Conservation (phyloP, 2,329 filamentous ascomycete genomes). For the Talaromyces sp. region DNA sequence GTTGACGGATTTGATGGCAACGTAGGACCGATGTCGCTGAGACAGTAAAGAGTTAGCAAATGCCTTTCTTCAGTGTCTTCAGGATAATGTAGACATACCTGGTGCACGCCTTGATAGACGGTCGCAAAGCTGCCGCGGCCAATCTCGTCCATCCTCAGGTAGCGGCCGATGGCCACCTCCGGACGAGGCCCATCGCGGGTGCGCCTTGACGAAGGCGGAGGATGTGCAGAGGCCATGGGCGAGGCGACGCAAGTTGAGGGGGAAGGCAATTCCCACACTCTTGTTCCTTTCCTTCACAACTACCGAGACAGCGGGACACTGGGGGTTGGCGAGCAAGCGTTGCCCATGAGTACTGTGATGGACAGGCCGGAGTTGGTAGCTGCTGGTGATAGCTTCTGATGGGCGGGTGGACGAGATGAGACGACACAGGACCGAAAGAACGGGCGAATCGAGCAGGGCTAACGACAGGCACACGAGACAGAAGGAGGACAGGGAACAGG, state of each 20-base stretch:
- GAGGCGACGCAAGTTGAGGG: conserved; percentile 9
- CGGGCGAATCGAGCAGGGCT: not conserved
- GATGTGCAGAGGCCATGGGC: conserved; percentile 39
- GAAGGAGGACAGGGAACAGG: not conserved
- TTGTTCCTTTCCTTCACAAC: conserved; percentile 25
- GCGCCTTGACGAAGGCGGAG: conserved; percentile 25
- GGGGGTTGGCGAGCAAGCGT: conserved; percentile 18
- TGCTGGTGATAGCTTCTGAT: not conserved
- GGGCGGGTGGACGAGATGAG: not conserved
- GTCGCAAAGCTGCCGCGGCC: conserved; percentile 97
- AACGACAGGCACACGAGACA: not conserved
- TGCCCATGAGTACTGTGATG: conserved; percentile 29
- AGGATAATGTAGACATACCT: conserved; percentile 52
- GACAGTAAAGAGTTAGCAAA: conserved; percentile 1
- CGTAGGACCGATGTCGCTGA: conserved; percentile 71
- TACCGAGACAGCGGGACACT: conserved; percentile 28
- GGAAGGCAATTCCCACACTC: conserved; percentile 11
- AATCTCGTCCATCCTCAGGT: conserved; percentile 80
- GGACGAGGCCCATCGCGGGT: conserved; percentile 27
- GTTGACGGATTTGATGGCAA: conserved; percentile 96
- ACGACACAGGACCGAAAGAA: not conserved
- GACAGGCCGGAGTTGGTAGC: not conserved
- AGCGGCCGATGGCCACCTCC: conserved; percentile 60
- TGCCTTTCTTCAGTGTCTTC: not conserved
- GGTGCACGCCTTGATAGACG: conserved; percentile 81